A percentile compares a stretch with the other conserved stretches of the same genome.
These are phyloP conservation scores for Glycine tomentella DNA, from an alignment of 306 rosid species.

Conservation along the genomic window DNA sequence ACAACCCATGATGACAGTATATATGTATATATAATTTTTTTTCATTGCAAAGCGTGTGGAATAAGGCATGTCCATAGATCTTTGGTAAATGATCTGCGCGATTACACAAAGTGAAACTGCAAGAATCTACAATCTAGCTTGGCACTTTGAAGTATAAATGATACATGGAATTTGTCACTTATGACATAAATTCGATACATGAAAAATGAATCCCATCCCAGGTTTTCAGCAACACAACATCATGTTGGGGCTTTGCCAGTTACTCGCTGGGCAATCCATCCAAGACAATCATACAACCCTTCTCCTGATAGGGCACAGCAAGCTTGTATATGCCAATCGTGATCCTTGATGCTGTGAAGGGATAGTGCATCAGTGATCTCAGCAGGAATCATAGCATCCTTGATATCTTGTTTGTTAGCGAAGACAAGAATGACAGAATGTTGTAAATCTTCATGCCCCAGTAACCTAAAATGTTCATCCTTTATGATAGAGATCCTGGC, in stretches of 20 bases:
- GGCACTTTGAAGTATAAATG: constrained; percentile 46
- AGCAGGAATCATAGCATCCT: constrained; percentile 97
- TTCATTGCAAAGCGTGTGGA: neutral
- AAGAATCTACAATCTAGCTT: constrained; percentile 52
- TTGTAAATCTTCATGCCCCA: constrained; percentile 89
- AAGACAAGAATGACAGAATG: constrained; percentile 80
- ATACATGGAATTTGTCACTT: constrained; percentile 54
- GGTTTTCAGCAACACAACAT: constrained; percentile 32
- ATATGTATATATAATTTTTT: neutral
- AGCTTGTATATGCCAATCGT: constrained; percentile 99
- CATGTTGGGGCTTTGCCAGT: constrained; percentile 75
- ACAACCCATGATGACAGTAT: neutral
- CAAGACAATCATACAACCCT: constrained; percentile 89
- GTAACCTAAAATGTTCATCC: constrained; percentile 92
- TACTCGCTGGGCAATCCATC: constrained; percentile 89
- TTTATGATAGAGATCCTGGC: constrained; percentile 85
- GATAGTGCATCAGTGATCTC: constrained; percentile 92
- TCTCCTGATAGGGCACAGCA: constrained; percentile 93
- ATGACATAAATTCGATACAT: constrained; percentile 41
- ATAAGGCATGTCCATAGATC: neutral
- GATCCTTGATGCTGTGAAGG: constrained; percentile 97
- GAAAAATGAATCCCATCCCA: constrained; percentile 43
- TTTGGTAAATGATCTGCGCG: constrained; percentile 23
- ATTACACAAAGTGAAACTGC: constrained; percentile 49
- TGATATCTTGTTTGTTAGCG: constrained; percentile 91